These are phyloP conservation scores for Trichosporon inkin DNA, from an alignment of 1,284 basidiomycete species.

Conservation along the genomic window DNA sequence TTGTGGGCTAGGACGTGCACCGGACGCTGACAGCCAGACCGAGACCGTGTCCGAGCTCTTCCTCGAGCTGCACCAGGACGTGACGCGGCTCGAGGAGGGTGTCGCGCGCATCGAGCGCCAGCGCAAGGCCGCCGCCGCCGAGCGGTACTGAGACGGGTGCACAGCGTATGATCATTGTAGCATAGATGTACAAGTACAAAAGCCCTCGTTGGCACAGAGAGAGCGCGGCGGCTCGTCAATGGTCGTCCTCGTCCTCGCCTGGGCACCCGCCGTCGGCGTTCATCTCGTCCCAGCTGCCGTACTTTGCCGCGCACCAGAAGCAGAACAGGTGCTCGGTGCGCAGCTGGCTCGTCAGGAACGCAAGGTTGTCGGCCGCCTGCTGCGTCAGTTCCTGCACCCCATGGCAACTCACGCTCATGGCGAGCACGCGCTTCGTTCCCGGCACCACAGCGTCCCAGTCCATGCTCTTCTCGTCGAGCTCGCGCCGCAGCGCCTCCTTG, in stretches of 20 bases:
- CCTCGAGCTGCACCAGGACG: constrained; percentile 37
- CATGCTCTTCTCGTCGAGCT: constrained; percentile 3
- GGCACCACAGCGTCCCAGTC: constrained; percentile 41
- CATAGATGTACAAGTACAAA: no score
- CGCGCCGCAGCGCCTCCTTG: constrained; percentile 6
- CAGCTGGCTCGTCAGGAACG: constrained; percentile 42
- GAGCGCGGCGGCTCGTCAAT: constrained; percentile 21
- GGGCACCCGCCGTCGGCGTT: constrained; percentile 49
- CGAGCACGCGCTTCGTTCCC: constrained; percentile 42
- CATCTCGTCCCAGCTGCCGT: constrained; percentile 44
- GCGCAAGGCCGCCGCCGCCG: constrained; percentile 28
- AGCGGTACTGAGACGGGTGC: constrained; percentile 26
- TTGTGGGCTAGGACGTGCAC: constrained; percentile 26
- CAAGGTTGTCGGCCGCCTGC: constrained; percentile 40
- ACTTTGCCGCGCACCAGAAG: constrained; percentile 48
- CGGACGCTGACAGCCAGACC: constrained; percentile 27
- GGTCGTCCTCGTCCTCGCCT: constrained; percentile 49
- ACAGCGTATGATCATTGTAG: no score
- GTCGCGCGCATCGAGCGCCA: constrained; percentile 33
- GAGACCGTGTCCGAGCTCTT: constrained; percentile 43
- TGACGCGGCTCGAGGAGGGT: constrained; percentile 37
- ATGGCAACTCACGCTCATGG: constrained; percentile 43
- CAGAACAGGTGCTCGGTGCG: constrained; percentile 48
- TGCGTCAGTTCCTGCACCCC: not conserved
- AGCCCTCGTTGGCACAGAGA: no score